Evolutionary conservation across 1,284 basidiomycete species (phyloP), one percentile per base, ranked within the genome.

Genomic region (Ceratobasidium sp.): DNA sequence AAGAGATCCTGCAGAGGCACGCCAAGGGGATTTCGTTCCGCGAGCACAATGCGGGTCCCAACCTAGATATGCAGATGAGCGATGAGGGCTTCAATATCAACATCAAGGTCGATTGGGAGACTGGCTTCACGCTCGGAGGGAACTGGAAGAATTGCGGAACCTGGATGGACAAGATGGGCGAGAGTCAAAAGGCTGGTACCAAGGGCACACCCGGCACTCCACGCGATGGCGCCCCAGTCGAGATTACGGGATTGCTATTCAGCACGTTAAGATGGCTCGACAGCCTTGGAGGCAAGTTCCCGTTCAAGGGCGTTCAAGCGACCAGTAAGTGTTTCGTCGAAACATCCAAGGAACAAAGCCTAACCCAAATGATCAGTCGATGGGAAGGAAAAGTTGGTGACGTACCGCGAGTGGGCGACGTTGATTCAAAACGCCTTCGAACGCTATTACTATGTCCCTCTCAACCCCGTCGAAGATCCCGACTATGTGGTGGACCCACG

Each of bases 81-180:
- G 88, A 93, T 71, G 84, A 87, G 71, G 96, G 97, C 1, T 99
- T 99, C 82, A 87, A 97, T 77, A 95, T 99, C 75, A 87, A 94
- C 76, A 90, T 98, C 73, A 80, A 86, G 54, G 94, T 98, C 23
- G 95, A 99, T 77, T 99, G 96, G 96, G 82, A 84, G 73, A 98
- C 93, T 6, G 96, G 96, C 0, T 80, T 99, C 72, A 86, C 97
- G 74, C 82, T 88, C 71, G 96, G 96, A 36, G 97, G 96, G 13
- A 98, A 89, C 78, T 80, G 83, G 70, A 82, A 85, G 78, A 92
- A 92, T 73, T 92, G 89, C 74, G 92, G 93, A 39, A 95, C 94
- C 0, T 96, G 93, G 93, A 94, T 95, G 92, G 93, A 96, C 81
- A 96, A 96, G 83, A 96, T 94, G 90, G 95, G 95, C 47, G 93